Base-by-base conservation (phyloP, 2,329 filamentous ascomycete genomes). In the Aspergillus quadricinctus region DNA sequence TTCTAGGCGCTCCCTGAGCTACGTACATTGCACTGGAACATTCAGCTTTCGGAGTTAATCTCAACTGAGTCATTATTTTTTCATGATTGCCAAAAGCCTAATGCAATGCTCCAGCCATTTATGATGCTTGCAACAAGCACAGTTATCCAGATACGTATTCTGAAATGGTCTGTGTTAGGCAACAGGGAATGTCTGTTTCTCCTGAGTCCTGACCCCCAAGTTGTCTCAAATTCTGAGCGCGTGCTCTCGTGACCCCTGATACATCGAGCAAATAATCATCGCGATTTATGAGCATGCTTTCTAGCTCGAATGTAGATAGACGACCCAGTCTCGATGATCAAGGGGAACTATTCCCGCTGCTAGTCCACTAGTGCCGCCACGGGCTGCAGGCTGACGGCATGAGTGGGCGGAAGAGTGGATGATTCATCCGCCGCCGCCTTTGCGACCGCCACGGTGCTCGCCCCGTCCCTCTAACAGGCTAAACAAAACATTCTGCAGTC, bases 1-100 rank as follows among this genome's bases (percentile, higher is more conserved):
- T 89, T 86, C 58, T 84, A 56, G 60, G 45, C 23, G 14, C 8
- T 50, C 43, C 23, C 11, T 25, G 14, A 11, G 7, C 23, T 23
- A 21, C n/a, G 19, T 21, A 43, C n/a, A 11, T 11, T 23, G 10
- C 11, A 6, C 23, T 7, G 21, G 43, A 46, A 14, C 23, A 3
- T 46, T 46, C 21, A 23, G 23, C 21, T 27, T 46, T 14, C 41
- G 4, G 11, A 45, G 4, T 23, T 17, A 17, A 37, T 37, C 31
- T 7, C 1, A 37, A 6, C 14, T 6, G 6, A 37, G 31, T 17
- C 17, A 17, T 7, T 17, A 35, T 37, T 17, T 37, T 37, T 17
- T 37, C 5, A 37, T 17, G 31, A 17, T 37, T 17, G 14, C 17
- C 14, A 3, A 37, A 37, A 17, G 31, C 14, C 14, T 17, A 17